Evolutionary conservation across 805 yeast species (phyloP).

Genomic region (Sugiyamaella smithiae): DNA sequence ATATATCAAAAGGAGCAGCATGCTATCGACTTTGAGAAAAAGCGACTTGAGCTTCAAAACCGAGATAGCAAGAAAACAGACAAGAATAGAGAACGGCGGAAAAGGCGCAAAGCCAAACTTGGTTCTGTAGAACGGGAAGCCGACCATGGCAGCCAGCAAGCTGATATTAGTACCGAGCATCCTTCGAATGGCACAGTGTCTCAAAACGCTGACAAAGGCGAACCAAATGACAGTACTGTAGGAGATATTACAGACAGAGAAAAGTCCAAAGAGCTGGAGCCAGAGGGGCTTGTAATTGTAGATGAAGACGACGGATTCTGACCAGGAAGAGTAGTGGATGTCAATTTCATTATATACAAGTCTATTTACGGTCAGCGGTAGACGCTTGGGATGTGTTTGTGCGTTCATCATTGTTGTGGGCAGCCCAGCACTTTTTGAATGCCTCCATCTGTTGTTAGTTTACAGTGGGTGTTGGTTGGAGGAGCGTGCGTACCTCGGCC

Average conservation of each 20-base stretch:
- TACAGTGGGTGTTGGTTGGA: neutral
- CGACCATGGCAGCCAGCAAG: too few relatives aligned
- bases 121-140: too few relatives aligned
- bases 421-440: conserved; percentile 63
- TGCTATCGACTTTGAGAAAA: conserved; percentile 27
- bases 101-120: conserved; percentile 16
- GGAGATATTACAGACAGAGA: too few relatives aligned
- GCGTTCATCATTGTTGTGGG: conserved; percentile 53
- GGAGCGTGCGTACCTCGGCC: conserved; percentile 48
- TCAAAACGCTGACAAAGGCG: too few relatives aligned
- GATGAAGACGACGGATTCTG: conserved; percentile 7
- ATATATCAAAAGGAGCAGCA: conserved; percentile 24
- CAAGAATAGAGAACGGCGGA: conserved; percentile 24
- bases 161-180: neutral
- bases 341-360: neutral
- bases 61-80: conserved; percentile 30
- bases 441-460: conserved; percentile 44
- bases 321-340: neutral
- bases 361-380: neutral
- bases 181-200: neutral
- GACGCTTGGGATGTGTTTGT: conserved; percentile 13
- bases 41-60: conserved; percentile 14
- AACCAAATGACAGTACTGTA: too few relatives aligned
- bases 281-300: conserved; percentile 1
- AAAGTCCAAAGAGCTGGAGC: too few relatives aligned